A percentile compares a stretch with the other conserved stretches of the same genome.
These are phyloP conservation scores for Pleurotus tuber-regium DNA, from an alignment of 768 basidiomycete genomes.

Conservation along the genomic window DNA sequence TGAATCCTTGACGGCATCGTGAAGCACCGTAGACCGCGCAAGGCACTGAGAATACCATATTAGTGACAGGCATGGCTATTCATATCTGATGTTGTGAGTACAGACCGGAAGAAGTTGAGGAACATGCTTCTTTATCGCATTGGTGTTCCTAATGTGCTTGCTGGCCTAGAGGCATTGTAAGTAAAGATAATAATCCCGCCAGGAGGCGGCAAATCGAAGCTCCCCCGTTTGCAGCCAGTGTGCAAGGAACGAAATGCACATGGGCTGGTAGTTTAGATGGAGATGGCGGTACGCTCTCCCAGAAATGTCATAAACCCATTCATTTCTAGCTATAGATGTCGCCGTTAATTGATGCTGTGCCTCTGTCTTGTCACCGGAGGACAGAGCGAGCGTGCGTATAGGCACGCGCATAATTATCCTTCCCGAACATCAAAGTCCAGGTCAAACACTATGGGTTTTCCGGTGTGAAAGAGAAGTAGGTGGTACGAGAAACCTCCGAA, in stretches of 20 bases:
- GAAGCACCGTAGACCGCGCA: slow-evolving; percentile 3
- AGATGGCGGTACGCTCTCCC: too few species aligned
- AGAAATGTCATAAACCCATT: background rate
- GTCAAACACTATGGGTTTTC: background rate
- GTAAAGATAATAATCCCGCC: too few species aligned
- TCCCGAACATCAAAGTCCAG: background rate
- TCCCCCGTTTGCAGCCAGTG: too few species aligned
- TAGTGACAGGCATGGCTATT: slow-evolving; percentile 1
- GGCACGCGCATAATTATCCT: background rate
- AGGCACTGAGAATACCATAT: slow-evolving; percentile 6
- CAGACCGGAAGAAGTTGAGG: too few species aligned
- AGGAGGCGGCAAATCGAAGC: too few species aligned
- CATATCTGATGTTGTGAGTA: background rate
- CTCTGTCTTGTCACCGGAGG: slow-evolving; percentile 1
- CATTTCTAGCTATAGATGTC: background rate
- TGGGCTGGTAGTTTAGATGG: too few species aligned
- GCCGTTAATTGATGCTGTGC: background rate
- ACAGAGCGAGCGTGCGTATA: background rate
- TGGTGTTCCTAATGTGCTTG: too few species aligned
- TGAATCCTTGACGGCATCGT: slow-evolving; percentile 3
- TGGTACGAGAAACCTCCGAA: too few species aligned
- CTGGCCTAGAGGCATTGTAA: too few species aligned
- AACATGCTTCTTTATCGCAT: too few species aligned
- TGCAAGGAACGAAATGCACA: too few species aligned
- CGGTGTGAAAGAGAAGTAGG: too few species aligned